Evolutionary conservation across 2,329 filamentous ascomycete species (phyloP), one percentile per base, ranked within the genome.

Genomic region (Fusarium kyushuense): DNA sequence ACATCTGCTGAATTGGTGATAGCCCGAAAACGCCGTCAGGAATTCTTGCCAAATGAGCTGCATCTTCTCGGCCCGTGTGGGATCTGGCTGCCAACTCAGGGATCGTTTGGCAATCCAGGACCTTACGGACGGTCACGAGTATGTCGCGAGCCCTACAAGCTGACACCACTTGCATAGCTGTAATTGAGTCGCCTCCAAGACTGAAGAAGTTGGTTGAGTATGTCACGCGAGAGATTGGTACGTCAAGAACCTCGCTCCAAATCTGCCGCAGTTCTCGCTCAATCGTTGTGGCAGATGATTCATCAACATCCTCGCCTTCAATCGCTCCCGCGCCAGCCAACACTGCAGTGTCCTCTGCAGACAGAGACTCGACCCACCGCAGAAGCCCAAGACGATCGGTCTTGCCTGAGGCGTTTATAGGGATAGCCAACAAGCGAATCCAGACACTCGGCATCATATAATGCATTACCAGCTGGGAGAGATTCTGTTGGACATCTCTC

Each of bases 131-230:
- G 10, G 52, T 55, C 13, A 55, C 32, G 13, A 46, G 30, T 13
- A 55, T 55, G 9, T 41, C 52, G n/a, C 33, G 52, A 23, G 30
- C 23, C 52, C 52, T 25, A 21, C 52, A 47, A n/a, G 41, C 41
- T 2, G 52, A 55, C n/a, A 55, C 52, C 10, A 55, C 52, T n/a
- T 55, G 52, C 52, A 55, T 55, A 23, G 52, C 52, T 14, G 52
- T 55, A n/a, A 55, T 54, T 5, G 51, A 54, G 51, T 54, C 51
- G 27, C 51, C 51, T 2, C 51, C 51, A n/a, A 54, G 51, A n/a
- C 41, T 47, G 33, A 55, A 47, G 41, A 55, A 55, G 52, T 32
- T 51, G 33, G 47, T 51, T 51, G 47, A 51, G 47, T 51, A 51
- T 38, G 47, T 51, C 33, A 51, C 47, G n/a, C 47, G 47, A 51